Percentiles rank a stretch among this genome's conserved stretches.
phyloP scores from a whole-genome alignment of 352 stramenopile species.

The Lagenidium giganteum region DNA sequence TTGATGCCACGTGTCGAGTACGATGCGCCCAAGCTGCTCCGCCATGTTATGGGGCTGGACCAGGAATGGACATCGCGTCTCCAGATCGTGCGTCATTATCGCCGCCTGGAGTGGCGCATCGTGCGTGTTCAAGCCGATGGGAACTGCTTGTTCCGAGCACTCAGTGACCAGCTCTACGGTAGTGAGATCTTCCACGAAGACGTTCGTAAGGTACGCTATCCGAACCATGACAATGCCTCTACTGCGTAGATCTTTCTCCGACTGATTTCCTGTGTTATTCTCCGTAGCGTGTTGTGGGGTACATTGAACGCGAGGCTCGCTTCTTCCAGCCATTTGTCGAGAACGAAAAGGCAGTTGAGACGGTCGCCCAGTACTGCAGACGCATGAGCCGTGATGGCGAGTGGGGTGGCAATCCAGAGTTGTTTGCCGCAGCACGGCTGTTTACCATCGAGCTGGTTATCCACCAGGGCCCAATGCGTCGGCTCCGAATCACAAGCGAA shows the following conservation, averaged over 20 bases:
- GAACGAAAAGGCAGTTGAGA: conserved; percentile 6
- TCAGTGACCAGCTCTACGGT: conserved; percentile 54
- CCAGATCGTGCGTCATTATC: conserved; percentile 15
- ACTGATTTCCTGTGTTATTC: no score
- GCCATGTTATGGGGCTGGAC: conserved; percentile 17
- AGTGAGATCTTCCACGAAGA: conserved; percentile 36
- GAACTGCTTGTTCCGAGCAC: conserved; percentile 52
- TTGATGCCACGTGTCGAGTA: conserved; percentile 7
- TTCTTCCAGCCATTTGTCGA: conserved; percentile 43
- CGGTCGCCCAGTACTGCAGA: conserved; percentile 27
- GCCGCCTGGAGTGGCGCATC: conserved; percentile 11
- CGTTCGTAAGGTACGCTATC: conserved; percentile 17
- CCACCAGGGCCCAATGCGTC: conserved; percentile 39
- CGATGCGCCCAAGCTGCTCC: conserved; percentile 11
- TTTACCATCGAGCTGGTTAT: conserved; percentile 63
- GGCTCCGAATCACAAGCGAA: conserved; percentile 37
- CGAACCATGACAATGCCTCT: not conserved
- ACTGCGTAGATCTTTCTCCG: conserved; percentile 1
- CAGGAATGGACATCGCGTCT: conserved; percentile 20
- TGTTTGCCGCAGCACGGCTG: conserved; percentile 47
- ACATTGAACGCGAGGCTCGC: conserved; percentile 29
- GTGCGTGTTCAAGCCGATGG: conserved; percentile 27
- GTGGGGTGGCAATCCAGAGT: conserved; percentile 57
- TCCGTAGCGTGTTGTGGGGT: conserved; percentile 27
- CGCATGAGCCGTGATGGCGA: conserved; percentile 43